Evolutionary conservation across 345 rosid genomes (phyloP).

Genomic region (Pseudoturritis turrita): DNA sequence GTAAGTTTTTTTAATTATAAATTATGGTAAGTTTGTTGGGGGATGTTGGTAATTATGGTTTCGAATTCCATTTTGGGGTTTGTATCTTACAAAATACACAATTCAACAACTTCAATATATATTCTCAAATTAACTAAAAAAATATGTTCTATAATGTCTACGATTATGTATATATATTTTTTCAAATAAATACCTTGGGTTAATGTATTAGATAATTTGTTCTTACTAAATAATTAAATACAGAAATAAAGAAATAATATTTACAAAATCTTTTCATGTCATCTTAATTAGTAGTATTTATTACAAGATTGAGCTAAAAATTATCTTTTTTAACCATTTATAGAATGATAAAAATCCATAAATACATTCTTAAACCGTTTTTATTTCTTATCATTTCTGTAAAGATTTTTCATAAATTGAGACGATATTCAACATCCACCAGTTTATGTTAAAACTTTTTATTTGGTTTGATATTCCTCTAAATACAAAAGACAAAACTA

Average conservation of each 20-base stretch:
- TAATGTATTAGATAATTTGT: background rate
- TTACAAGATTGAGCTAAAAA: background rate
- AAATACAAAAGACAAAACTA: background rate
- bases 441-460: background rate
- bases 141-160: background rate
- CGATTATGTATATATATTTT: background rate
- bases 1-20: too few species aligned
- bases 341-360: too few species aligned
- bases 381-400: background rate
- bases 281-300: background rate
- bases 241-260: background rate
- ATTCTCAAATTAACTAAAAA: background rate
- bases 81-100: background rate
- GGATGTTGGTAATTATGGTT: background rate
- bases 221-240: background rate
- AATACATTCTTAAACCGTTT: background rate
- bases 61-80: background rate
- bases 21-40: slow-evolving; percentile 10
- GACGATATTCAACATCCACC: slow-evolving; percentile 7
- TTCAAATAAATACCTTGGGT: background rate
- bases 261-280: background rate
- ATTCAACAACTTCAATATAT: slow-evolving; percentile 1
- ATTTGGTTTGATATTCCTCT: background rate
- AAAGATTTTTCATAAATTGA: background rate
- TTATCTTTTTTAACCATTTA: too few species aligned